A percentile compares a stretch with the other conserved stretches of the same genome.
Evolutionary conservation across 2,329 filamentous ascomycete genomes (phyloP).

Genomic region (Penicillium brasilianum): DNA sequence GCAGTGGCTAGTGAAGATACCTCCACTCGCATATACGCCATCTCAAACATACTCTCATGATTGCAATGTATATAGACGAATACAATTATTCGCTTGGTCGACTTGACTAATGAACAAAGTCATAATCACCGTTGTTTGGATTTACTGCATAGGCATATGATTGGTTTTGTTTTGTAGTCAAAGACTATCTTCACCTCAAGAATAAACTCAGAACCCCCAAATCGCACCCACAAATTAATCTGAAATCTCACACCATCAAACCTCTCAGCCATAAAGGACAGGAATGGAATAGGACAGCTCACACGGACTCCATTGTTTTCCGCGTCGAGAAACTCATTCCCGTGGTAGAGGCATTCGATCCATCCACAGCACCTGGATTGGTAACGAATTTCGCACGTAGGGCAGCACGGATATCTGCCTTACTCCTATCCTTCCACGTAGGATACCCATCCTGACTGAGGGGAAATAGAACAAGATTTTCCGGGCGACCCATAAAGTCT

Average conservation of each 20-base stretch:
- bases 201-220: no score
- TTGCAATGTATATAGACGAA: constrained; percentile 23
- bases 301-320: constrained; percentile 27
- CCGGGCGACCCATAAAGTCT: constrained; percentile 53
- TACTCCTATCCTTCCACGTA: constrained; percentile 55
- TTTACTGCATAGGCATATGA: no score
- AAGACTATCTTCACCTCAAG: no score
- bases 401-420: constrained; percentile 53
- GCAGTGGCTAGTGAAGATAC: constrained; percentile 55
- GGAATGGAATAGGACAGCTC: background rate
- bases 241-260: no score
- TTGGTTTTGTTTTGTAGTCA: no score
- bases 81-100: background rate
- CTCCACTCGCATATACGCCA: constrained; percentile 48
- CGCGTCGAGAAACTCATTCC: constrained; percentile 22
- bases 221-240: no score
- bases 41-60: constrained; percentile 39
- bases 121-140: background rate
- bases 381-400: constrained; percentile 44
- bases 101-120: background rate
- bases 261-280: no score
- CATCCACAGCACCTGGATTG: constrained; percentile 16
- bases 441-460: constrained; percentile 52
- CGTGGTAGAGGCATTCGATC: constrained; percentile 33
- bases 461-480: constrained; percentile 46